These are phyloP conservation scores for Stephanodiscus minutulus DNA, from an alignment of 108 stramenopile species.

Conservation along the genomic window DNA sequence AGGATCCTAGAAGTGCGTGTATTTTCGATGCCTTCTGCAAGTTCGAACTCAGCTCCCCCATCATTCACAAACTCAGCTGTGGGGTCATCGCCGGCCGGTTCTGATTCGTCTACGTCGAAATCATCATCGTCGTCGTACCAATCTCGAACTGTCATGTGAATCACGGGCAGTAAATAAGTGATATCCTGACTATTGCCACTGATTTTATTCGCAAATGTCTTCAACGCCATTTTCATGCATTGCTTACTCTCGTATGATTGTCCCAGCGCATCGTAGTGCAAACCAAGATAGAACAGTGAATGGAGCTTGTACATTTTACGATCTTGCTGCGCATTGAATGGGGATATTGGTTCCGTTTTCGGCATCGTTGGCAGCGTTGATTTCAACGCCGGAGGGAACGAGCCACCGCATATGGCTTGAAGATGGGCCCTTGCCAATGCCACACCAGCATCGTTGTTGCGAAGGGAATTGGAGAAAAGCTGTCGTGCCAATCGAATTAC, in stretches of 20 bases:
- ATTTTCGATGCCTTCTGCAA: conserved; percentile 3
- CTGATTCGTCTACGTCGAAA: conserved; percentile 17
- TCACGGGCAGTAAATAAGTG: conserved; percentile 65
- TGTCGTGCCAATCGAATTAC: conserved; percentile 65
- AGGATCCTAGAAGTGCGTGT: not conserved
- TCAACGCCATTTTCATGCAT: conserved; percentile 84
- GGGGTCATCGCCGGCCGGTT: not conserved
- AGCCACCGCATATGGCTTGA: conserved; percentile 56
- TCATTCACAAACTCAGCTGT: not conserved
- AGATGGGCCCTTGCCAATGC: conserved; percentile 66
- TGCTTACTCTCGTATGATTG: conserved; percentile 61
- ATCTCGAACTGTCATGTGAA: conserved; percentile 81
- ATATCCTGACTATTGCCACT: conserved; percentile 71
- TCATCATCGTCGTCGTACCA: conserved; percentile 80
- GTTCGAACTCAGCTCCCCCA: conserved; percentile 2
- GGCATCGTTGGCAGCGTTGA: conserved; percentile 28
- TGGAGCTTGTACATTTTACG: conserved; percentile 78
- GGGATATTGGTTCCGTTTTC: conserved; percentile 10
- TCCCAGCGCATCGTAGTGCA: conserved; percentile 78
- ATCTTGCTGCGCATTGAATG: conserved; percentile 30
- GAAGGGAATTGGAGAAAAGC: conserved; percentile 62
- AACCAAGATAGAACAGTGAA: conserved; percentile 76
- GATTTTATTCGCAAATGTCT: conserved; percentile 46
- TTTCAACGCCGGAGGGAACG: conserved; percentile 23
- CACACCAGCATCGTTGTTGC: conserved; percentile 41